A percentile compares a stretch with the other conserved stretches of the same genome.
Evolutionary conservation across 768 basidiomycete species (phyloP).

Genomic region (Leccinum disarticulatum): DNA sequence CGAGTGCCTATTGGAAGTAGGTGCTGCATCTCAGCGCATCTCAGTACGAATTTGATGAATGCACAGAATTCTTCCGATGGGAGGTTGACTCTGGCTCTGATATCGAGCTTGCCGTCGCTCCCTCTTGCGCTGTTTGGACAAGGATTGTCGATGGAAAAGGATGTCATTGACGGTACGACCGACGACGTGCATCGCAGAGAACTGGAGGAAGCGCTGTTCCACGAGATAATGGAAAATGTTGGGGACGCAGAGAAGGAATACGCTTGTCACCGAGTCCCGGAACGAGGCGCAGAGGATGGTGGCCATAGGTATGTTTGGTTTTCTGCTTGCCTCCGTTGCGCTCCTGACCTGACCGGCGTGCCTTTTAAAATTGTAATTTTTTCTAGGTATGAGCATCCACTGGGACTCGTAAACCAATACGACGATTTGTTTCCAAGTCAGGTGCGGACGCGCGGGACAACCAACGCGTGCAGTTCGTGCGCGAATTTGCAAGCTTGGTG

Average conservation of each 20-base stretch:
- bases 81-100: constrained; percentile 60
- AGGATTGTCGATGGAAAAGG: constrained; percentile 49
- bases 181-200: constrained; percentile 37
- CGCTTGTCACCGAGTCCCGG: too few species aligned
- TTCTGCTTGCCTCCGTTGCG: too few species aligned
- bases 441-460: too few species aligned
- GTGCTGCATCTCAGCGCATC: constrained; percentile 12
- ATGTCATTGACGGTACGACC: constrained; percentile 33
- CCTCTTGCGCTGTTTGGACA: constrained; percentile 55
- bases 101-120: constrained; percentile 65
- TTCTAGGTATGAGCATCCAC: too few species aligned
- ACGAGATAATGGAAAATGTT: constrained; percentile 60
- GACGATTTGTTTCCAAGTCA: too few species aligned
- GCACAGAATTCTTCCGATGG: constrained; percentile 63
- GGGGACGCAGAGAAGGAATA: constrained; percentile 70
- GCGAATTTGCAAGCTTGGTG: too few species aligned
- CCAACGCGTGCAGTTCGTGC: too few species aligned
- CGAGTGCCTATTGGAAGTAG: constrained; percentile 66
- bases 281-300: too few species aligned
- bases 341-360: too few species aligned
- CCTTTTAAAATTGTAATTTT: too few species aligned
- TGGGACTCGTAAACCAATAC: too few species aligned
- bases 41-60: constrained; percentile 1
- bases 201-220: constrained; percentile 57
- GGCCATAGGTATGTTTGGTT: too few species aligned